These are phyloP conservation scores for Sanguinoderma infundibulare DNA, from an alignment of 1,284 basidiomycete species.

Conservation along the genomic window DNA sequence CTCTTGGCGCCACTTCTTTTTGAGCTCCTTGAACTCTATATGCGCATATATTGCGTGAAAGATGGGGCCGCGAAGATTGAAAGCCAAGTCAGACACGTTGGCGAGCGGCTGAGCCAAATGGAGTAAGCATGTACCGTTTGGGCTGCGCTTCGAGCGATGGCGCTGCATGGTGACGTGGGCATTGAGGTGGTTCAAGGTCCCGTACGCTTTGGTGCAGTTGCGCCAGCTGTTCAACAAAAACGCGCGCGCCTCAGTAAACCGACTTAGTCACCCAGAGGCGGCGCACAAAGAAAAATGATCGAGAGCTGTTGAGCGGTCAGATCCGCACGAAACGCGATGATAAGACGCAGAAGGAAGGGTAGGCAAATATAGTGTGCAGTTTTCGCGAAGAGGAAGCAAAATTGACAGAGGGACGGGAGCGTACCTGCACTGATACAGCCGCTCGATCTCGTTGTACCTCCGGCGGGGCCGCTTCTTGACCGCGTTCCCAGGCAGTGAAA, in stretches of 20 bases:
- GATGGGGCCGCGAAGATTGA: not conserved
- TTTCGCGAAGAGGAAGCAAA: not conserved
- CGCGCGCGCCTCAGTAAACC: constrained; percentile 15
- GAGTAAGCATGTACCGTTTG: constrained; percentile 61
- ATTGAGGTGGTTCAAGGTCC: constrained; percentile 90
- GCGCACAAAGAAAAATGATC: no score
- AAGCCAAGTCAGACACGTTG: not conserved
- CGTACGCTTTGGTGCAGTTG: constrained; percentile 85
- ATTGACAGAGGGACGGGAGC: constrained; percentile 11
- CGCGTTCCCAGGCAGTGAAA: no score
- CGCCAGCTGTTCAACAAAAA: constrained; percentile 55
- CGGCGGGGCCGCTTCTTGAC: constrained; percentile 84
- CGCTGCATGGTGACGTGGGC: constrained; percentile 94
- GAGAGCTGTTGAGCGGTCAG: no score
- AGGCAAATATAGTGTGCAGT: not conserved
- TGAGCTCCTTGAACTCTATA: constrained; percentile 97
- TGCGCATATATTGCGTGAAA: constrained; percentile 3
- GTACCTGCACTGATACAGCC: constrained; percentile 76
- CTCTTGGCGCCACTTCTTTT: constrained; percentile 93
- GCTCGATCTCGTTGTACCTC: constrained; percentile 90
- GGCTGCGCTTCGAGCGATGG: constrained; percentile 84
- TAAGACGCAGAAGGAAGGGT: not conserved
- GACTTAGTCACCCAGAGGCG: no score
- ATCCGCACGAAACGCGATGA: not conserved
- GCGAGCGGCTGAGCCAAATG: no score